Base-by-base conservation (phyloP, 805 yeast species). In the Metschnikowia sp. region DNA sequence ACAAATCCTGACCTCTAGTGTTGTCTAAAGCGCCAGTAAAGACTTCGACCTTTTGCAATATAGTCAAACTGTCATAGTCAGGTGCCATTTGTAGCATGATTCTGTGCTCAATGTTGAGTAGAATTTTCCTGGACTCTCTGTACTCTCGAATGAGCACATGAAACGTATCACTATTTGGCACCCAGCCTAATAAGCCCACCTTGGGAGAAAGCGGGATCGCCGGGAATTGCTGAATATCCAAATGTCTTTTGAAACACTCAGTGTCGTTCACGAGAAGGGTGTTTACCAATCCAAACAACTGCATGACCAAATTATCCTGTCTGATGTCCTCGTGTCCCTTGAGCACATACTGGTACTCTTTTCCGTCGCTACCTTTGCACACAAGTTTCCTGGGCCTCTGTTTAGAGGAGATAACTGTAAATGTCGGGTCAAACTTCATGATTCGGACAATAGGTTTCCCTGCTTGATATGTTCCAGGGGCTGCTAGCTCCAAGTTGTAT, bases 1-100 rank as follows among this genome's bases (percentile, higher is more conserved):
- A 92, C 55, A 94, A 73, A 67, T 94, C 99, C 66, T 94, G 97
- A 1, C 99, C 98, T 58, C 96, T 76, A 0, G 99, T 92, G 62
- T 90, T 91, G 62, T 92, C 97, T 57, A 94, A 70, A 0, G 99
- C 97, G 60, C 92, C 90, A 0, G 96, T 88, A 72, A 94, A 95
- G 6, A 94, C 97, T 66, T 94, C 99, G 37, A 95, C 92, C 66
- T 94, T 92, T 59, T 95, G 96, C 51, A 94, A 69, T 28, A 91
- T 73, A 0, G 97, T 90, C 63, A 94, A 72, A 51, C 82, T 86
- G 55, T 94, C 99, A 67, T 88, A 94, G 63, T 91, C 91, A 1
- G 97, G 97, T 0, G 98, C 96, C 98, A 92, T 92, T 64, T 92
- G 98, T 34, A 89, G 69, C 96, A 92, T 91, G 47, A 92, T 88